Base-by-base conservation (phyloP, 495 filamentous ascomycete species). In the Gamarada debralockiae region DNA sequence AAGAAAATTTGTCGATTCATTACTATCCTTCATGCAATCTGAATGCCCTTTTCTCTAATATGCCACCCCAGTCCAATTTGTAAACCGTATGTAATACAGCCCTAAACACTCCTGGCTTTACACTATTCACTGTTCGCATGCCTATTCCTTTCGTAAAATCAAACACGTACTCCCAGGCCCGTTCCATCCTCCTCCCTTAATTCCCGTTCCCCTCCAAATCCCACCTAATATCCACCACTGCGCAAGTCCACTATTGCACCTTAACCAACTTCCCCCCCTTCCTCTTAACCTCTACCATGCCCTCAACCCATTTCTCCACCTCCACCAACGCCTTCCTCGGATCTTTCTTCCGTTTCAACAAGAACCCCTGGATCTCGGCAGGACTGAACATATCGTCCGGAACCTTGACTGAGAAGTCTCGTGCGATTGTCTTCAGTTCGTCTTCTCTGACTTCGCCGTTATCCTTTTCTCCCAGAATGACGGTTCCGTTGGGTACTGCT, bases 291-390 rank as follows among this genome's bases (percentile, higher is more conserved):
- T 65, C 61, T 17, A 77, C 15, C 56, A 76, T 61, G 8, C 68
- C 71, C 17, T 70, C 66, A 3, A 76, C 74, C 86, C 86, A 90
- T 12, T 23, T 57, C 20, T 66, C 73, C 0, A 77, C 77, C 54
- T 82, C 75, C 15, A 62, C 65, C n/a, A 85, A 52, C 24, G 86
- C 84, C 43, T 68, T 68, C 29, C 70, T 65, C 14, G 86, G 84
- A 34, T 73, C 70, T 60, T 80, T 82, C 65, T 85, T 86, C 41
- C 82, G 67, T 58, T 77, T 82, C 15, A 89, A 64, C 22, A 89
- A 62, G 61, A 80, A 87, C 2, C 82, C 83, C 63, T 89, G 85
- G 40, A 90, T 77, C 62, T 89, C 83, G 3, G 86, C 86, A 0
- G 86, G 85, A 6, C 78, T 80, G 59, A 89, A 78, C 45, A 66